These are phyloP conservation scores for Colletotrichum sp. DNA, from an alignment of 2,329 filamentous ascomycete genomes.

Conservation along the genomic window DNA sequence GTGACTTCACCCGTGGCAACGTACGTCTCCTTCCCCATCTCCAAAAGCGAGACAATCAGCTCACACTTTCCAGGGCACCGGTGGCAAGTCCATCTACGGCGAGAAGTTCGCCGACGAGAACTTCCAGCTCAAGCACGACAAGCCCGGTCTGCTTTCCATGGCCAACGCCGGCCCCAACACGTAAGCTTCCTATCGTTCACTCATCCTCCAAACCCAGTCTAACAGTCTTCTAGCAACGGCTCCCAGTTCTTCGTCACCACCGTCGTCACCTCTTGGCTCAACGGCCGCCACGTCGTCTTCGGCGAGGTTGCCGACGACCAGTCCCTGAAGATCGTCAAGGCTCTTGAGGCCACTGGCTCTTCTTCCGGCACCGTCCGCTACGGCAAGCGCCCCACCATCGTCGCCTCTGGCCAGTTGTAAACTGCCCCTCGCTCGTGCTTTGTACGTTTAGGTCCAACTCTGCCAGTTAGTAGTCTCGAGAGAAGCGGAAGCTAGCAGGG, in stretches of 20 bases:
- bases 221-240: slow-evolving; percentile 75
- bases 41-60: background rate
- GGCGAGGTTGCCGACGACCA: slow-evolving; percentile 68
- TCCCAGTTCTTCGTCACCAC: slow-evolving; percentile 99
- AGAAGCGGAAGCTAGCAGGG: background rate
- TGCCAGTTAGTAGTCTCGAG: slow-evolving; percentile 1
- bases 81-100: slow-evolving; percentile 93
- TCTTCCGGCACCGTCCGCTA: slow-evolving; percentile 60
- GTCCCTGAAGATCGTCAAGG: slow-evolving; percentile 60
- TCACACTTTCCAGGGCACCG: slow-evolving; percentile 69
- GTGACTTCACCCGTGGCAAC: slow-evolving; percentile 92
- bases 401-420: slow-evolving; percentile 56
- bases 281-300: slow-evolving; percentile 86
- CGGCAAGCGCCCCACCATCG: slow-evolving; percentile 63
- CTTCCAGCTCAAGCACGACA: slow-evolving; percentile 77
- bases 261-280: slow-evolving; percentile 84
- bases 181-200: slow-evolving; percentile 45
- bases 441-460: slow-evolving; percentile 23
- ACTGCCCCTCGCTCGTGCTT: slow-evolving; percentile 15
- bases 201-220: background rate
- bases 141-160: slow-evolving; percentile 87
- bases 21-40: slow-evolving; percentile 56
- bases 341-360: slow-evolving; percentile 65
- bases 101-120: slow-evolving; percentile 96
- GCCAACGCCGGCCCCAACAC: slow-evolving; percentile 96